These are phyloP conservation scores for Aspergillus persii DNA, from an alignment of 2,329 filamentous ascomycete genomes.

Conservation along the genomic window DNA sequence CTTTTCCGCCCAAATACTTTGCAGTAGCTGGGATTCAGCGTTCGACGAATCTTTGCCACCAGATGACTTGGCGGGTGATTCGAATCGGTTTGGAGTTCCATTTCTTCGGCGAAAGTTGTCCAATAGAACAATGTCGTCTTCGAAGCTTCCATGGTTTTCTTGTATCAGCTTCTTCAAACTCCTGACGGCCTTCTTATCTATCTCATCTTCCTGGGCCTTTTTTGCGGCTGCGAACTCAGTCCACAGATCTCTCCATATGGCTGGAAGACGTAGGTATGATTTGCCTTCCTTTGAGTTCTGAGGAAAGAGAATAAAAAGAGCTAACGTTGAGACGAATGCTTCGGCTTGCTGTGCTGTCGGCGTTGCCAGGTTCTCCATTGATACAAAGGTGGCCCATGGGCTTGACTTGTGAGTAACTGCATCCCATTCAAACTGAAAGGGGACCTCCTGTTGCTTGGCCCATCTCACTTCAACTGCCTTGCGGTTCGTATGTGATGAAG, in stretches of 20 bases:
- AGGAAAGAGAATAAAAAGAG: conserved; percentile 77
- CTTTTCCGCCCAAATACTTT: conserved; percentile 54
- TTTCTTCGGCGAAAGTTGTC: conserved; percentile 66
- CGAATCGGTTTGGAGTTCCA: conserved; percentile 28
- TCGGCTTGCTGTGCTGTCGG: conserved; percentile 80
- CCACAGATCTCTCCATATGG: conserved; percentile 83
- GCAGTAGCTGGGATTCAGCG: conserved; percentile 47
- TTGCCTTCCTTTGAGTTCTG: conserved; percentile 83
- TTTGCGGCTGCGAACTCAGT: conserved; percentile 70
- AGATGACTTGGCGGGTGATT: conserved; percentile 23
- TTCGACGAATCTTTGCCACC: conserved; percentile 21
- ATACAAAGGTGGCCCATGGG: conserved; percentile 57
- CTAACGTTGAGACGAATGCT: conserved; percentile 76
- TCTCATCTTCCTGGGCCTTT: conserved; percentile 67
- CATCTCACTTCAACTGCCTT: conserved; percentile 73
- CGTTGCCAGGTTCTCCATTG: conserved; percentile 72
- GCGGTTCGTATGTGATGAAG: conserved; percentile 70
- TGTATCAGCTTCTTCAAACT: conserved; percentile 53
- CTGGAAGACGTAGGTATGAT: conserved; percentile 71
- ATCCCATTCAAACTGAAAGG: conserved; percentile 43
- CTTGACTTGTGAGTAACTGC: conserved; percentile 46
- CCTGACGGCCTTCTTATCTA: conserved; percentile 67
- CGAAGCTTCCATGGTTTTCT: conserved; percentile 48
- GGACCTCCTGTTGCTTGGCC: conserved; percentile 67
- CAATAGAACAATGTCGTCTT: conserved; percentile 72